A percentile compares a stretch with the other conserved stretches of the same genome.
Evolutionary conservation across 495 filamentous ascomycete genomes (phyloP).

Genomic region (Pseudoneurospora amorphoporcata): DNA sequence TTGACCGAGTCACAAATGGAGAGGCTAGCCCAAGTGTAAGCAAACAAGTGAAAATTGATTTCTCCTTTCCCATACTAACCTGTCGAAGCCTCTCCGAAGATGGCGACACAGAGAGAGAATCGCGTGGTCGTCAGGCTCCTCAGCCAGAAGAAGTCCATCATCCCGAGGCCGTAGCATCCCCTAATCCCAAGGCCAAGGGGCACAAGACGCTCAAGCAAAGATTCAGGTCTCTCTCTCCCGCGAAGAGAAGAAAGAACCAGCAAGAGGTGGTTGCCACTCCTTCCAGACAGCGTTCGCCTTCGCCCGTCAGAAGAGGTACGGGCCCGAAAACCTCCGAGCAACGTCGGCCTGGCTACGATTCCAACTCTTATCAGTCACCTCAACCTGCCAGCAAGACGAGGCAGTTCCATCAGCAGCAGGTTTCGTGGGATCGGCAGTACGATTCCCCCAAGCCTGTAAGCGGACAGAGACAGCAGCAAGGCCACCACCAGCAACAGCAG

Average conservation of each 20-base stretch:
- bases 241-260: slow-evolving; percentile 1
- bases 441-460: background rate
- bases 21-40: slow-evolving; percentile 14
- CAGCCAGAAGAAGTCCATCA: background rate
- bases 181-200: background rate
- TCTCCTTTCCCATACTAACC: background rate
- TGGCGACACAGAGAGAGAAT: background rate
- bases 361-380: background rate
- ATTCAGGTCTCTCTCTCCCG: slow-evolving; percentile 9
- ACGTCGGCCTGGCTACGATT: background rate
- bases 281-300: slow-evolving; percentile 11
- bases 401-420: background rate
- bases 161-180: background rate
- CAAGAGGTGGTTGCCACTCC: background rate
- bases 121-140: background rate
- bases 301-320: slow-evolving; percentile 11
- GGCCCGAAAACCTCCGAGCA: background rate
- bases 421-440: background rate
- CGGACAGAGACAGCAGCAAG: background rate
- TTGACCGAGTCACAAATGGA: slow-evolving; percentile 21
- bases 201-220: slow-evolving; percentile 4
- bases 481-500: background rate
- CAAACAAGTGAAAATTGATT: background rate
- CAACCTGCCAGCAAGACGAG: slow-evolving; percentile 2
- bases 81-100: slow-evolving; percentile 3